Evolutionary conservation across 140 eudicot genomes (phyloP), one percentile per base, ranked within the genome.

Genomic region (Bidens hawaiensis): DNA sequence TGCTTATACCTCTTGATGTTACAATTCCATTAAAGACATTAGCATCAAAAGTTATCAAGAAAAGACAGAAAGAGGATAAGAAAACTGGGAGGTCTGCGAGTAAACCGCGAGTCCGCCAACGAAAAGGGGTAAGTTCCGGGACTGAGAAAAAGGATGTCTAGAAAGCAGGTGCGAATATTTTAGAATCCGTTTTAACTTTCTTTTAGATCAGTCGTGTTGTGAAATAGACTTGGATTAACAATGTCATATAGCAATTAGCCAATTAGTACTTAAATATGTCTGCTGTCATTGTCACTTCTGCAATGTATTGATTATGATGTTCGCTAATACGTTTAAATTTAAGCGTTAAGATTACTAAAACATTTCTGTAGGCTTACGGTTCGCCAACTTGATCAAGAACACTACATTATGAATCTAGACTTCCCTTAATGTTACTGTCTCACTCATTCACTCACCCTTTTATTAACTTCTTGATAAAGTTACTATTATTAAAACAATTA

Each of bases 41-140:
- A 45, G 51, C 51, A 15, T 45, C 22, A 15, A 45, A 45, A 5
- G 8, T 15, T 10, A 45, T 45, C 22, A 45, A 45, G 51, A 45
- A 45, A 45, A 45, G 21, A 23, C 51, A n/a, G 11, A 45, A 45
- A 45, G 22, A n/a, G 15, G 51, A 45, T 15, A 45, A 15, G 6
- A 15, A 15, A 45, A 15, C 51, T 3, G 51, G 51, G 51, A 17
- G 51, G 10, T 45, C 23, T 17, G 23, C 17, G 23, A 45, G 23
- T 45, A 45, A 15, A 13, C 28, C 67, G 17, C 56, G 41, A 18
- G 33, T 24, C 61, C 57, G 54, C 34, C 74, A 52, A 51, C 73
- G 31, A 65, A 48, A 74, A 66, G 43, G 59, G 3, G 43, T 56
- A 36, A 33, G 30, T 23, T 24, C 52, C 0, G 25, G 13, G 23